Conservation (phyloP, 345 rosid genomes). For the Mangifera indica region DNA sequence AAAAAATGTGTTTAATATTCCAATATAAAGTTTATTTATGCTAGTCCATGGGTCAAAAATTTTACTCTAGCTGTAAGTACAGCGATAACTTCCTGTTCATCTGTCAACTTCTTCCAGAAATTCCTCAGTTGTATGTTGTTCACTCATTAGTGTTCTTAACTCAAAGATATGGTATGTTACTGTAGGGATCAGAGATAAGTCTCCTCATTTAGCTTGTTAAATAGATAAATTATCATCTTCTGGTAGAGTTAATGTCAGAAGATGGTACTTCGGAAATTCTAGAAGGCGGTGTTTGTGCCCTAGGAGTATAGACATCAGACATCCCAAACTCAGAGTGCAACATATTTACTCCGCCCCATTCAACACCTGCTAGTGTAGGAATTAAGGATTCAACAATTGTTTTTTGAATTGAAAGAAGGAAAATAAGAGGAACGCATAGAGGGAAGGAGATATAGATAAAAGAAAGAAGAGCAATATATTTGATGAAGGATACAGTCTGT, state of each 20-base stretch:
- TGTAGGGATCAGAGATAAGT: neutral
- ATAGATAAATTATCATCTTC: conserved; percentile 32
- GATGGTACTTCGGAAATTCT: conserved; percentile 39
- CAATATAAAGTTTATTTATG: neutral
- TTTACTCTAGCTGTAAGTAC: conserved; percentile 9
- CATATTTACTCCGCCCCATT: conserved; percentile 52
- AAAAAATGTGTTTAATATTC: neutral
- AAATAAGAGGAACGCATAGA: neutral
- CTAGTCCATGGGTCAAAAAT: conserved; percentile 4
- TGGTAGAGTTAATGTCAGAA: conserved; percentile 33
- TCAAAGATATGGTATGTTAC: neutral
- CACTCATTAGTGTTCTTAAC: neutral
- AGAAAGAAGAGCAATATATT: conserved; percentile 13
- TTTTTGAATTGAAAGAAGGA: neutral
- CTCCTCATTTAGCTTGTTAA: neutral
- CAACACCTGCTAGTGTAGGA: conserved; percentile 49
- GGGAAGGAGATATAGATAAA: neutral
- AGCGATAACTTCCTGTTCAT: neutral
- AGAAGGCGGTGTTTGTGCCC: conserved; percentile 55
- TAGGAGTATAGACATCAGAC: conserved; percentile 48
- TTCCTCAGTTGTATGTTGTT: neutral
- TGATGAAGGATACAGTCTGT: conserved; percentile 78
- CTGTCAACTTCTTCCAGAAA: neutral
- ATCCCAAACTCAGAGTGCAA: conserved; percentile 54
- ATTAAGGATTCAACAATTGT: conserved; percentile 45